Evolutionary conservation across 2,329 filamentous ascomycete species (phyloP).

Genomic region (Venturia aucupariae): DNA sequence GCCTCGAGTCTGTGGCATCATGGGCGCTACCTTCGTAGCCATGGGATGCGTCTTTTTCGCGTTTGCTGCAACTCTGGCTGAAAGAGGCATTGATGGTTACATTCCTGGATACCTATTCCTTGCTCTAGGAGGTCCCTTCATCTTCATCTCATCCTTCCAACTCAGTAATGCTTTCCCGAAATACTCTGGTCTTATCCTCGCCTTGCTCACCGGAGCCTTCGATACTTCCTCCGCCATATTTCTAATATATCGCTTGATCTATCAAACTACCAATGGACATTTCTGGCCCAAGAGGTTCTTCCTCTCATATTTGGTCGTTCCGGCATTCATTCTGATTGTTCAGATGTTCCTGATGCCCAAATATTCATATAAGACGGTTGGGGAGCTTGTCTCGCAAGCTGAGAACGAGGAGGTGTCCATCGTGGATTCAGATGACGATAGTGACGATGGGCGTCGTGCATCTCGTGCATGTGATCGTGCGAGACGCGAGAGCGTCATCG

Average conservation of each 20-base stretch:
- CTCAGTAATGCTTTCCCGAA: slow-evolving; percentile 43
- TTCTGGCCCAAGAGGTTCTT: slow-evolving; percentile 42
- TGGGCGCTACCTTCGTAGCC: slow-evolving; percentile 59
- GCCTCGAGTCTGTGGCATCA: slow-evolving; percentile 64
- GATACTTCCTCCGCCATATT: slow-evolving; percentile 42
- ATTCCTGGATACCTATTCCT: slow-evolving; percentile 42
- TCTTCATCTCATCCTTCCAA: slow-evolving; percentile 43
- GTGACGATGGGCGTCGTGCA: slow-evolving; percentile 37
- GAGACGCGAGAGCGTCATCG: slow-evolving; percentile 53
- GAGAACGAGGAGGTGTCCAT: slow-evolving; percentile 39
- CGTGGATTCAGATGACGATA: slow-evolving; percentile 45
- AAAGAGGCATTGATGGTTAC: slow-evolving; percentile 54
- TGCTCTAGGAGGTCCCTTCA: slow-evolving; percentile 40
- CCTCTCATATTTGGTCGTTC: slow-evolving; percentile 40
- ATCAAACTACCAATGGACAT: slow-evolving; percentile 31
- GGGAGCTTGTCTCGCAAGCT: slow-evolving; percentile 68
- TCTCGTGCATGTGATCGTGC: slow-evolving; percentile 45
- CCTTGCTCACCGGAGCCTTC: slow-evolving; percentile 42
- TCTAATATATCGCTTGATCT: slow-evolving; percentile 38
- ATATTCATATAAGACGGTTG: slow-evolving; percentile 48
- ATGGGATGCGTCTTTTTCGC: slow-evolving; percentile 65
- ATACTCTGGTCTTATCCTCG: slow-evolving; percentile 40
- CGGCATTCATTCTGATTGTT: slow-evolving; percentile 33
- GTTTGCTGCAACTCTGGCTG: slow-evolving; percentile 47
- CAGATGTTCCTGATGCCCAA: slow-evolving; percentile 40